Base-by-base conservation (phyloP, 495 filamentous ascomycete species). In the Penicillium roqueforti region DNA sequence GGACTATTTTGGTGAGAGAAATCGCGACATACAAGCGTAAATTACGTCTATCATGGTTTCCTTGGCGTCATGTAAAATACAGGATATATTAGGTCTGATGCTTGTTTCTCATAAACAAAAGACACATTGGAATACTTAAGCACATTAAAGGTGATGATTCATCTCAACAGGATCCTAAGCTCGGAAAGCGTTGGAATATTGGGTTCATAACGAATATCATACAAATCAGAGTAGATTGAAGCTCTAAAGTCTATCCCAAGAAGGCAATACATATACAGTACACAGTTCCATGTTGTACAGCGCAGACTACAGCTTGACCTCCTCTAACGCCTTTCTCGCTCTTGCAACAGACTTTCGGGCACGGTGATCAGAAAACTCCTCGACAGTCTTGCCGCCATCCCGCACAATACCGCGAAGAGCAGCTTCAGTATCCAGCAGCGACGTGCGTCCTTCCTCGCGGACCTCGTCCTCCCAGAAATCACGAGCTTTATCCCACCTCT, bases 371-470 rank as follows among this genome's bases (percentile, higher is more conserved):
- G 73, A 75, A 1, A 58, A 54, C 51, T 72, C 67, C 47, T 62
- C 55, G 22, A 54, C 52, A 49, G 50, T 56, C 64, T 70, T 69
- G 3, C 77, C 63, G 11, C 75, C 78, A 53, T 74, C 72, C 11
- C 71, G 75, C 19, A 96, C 70, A 37, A 82, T 72, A 43, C 74
- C 65, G 36, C 76, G 78, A 39, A 92, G 72, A 18, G 76, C 77
- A 23, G 77, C 71, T 68, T 98, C 93, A 1, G 83, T 83, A 25
- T 80, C 77, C 50, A 80, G 79, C 44, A 97, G 70, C 4, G 87
- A 84, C 46, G 80, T 81, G 50, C 91, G 79, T 7, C 91, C 93
- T 55, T 88, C 85, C 62, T 96, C 92, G 55, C 84, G 80, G 9
- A 96, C 81, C 60, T 87, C 83, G 4, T 75, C 82, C 63, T 91